Base-by-base conservation (phyloP, 1,139 yeast species). In the Saccharomyces hybrid region DNA sequence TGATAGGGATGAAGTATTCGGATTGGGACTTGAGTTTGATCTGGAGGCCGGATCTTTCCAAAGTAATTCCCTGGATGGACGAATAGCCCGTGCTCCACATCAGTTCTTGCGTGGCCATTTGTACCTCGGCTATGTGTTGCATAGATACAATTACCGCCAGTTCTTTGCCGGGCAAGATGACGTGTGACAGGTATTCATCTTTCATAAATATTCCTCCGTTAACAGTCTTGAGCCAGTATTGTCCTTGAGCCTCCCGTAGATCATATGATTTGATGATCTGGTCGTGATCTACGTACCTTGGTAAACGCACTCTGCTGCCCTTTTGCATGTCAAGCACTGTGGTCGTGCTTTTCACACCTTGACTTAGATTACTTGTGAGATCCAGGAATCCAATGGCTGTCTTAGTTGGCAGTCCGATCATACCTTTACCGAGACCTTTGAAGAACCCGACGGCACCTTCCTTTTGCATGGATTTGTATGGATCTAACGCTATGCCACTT, bases 381-480 rank as follows among this genome's bases (percentile, higher is more conserved):
- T 95, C 99, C 64, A 95, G 86, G 34, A 93, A 71, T 6, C 99
- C 99, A 65, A 93, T 90, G 0, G 97, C 97, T 0, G 99, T 89
- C 72, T 95, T 95, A 0, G 99, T 90, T 0, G 99, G 99, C 44
- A 95, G 74, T 0, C 99, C 99, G 54, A 95, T 82, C 24, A 95
- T 69, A n/a, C 99, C 99, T 64, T 86, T 88, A 6, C 99, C 99
- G 8, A 95, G 70, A 0, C 99, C 99, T 67, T 83, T 88, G 73
- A 95, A 83, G 68, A 95, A 93, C 0, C 99, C 99, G 1, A 83
- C 76, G 0, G 98, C 84, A 9, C 98, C 99, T 49, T 85, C 96
- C 54, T 79, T 77, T 26, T 78, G 78, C 0, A 96, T 96, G 7
- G 98, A 99, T 65, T 87, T 86, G 56, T 88, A 78, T 1, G 99